A percentile compares a stretch with the other conserved stretches of the same genome.
Evolutionary conservation across 2,329 filamentous ascomycete genomes (phyloP).

Genomic region (Akanthomyces uredinophilus): DNA sequence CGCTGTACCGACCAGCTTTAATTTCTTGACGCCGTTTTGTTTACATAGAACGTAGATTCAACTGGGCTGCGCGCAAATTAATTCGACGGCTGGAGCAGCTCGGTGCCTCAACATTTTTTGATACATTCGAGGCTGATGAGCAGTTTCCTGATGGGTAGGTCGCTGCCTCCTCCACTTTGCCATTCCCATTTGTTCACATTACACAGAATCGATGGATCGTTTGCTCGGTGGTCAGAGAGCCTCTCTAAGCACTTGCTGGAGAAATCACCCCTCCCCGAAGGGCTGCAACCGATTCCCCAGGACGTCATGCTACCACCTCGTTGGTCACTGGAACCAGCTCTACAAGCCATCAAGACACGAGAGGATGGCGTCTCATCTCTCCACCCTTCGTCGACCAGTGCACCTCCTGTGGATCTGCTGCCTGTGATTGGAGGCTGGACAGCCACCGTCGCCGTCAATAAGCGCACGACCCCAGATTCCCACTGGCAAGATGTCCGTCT

Average conservation of each 20-base stretch:
- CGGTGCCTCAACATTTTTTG: slow-evolving; percentile 70
- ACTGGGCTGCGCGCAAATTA: slow-evolving; percentile 87
- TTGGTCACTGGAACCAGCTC: slow-evolving; percentile 38
- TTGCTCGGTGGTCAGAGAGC: slow-evolving; percentile 68
- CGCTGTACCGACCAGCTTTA: not conserved
- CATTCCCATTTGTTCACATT: not conserved
- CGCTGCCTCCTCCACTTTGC: not conserved
- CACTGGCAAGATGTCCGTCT: slow-evolving; percentile 96
- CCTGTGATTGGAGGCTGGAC: slow-evolving; percentile 52
- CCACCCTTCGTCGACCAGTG: slow-evolving; percentile 13
- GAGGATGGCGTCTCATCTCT: slow-evolving; percentile 14
- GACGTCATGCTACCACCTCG: slow-evolving; percentile 71
- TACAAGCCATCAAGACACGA: slow-evolving; percentile 12
- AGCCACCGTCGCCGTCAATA: slow-evolving; percentile 60
- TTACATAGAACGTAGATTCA: slow-evolving; percentile 57
- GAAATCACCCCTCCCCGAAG: slow-evolving; percentile 63
- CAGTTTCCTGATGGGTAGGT: slow-evolving; percentile 85
- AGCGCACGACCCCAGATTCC: slow-evolving; percentile 63
- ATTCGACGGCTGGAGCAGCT: slow-evolving; percentile 79
- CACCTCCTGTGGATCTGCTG: slow-evolving; percentile 35
- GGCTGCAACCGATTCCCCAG: slow-evolving; percentile 64
- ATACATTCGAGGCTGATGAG: slow-evolving; percentile 83
- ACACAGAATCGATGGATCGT: slow-evolving; percentile 70
- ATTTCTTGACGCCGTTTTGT: not conserved
- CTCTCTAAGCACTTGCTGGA: slow-evolving; percentile 63